These are phyloP conservation scores for Gossypioides kirkii DNA, from an alignment of 345 rosid genomes.

Conservation along the genomic window DNA sequence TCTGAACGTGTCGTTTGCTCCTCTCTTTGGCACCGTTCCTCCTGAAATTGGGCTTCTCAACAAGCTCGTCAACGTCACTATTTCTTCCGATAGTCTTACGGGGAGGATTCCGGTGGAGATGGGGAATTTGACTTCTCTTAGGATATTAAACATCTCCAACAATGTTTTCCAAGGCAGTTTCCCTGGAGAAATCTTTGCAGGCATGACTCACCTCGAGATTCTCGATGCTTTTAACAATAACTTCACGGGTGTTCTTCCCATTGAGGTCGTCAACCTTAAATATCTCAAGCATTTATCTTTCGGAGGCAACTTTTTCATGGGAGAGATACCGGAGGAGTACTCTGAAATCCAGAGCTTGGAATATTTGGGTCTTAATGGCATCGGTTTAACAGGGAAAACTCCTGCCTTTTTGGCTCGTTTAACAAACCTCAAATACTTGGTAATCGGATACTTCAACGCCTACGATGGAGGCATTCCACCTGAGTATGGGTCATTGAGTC, in stretches of 20 bases:
- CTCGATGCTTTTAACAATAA: constrained; percentile 67
- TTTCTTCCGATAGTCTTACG: constrained; percentile 42
- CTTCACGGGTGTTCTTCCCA: constrained; percentile 57
- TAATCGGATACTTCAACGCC: constrained; percentile 52
- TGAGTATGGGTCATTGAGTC: constrained; percentile 55
- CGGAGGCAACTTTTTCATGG: constrained; percentile 75
- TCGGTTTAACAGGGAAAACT: constrained; percentile 40
- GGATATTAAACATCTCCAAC: constrained; percentile 57
- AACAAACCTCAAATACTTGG: constrained; percentile 48
- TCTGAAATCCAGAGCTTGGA: constrained; percentile 64
- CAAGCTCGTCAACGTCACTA: constrained; percentile 62
- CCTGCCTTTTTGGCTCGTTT: constrained; percentile 59
- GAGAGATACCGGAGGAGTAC: constrained; percentile 66
- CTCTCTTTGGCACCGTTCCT: constrained; percentile 51
- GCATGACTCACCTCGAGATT: constrained; percentile 51
- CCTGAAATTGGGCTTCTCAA: constrained; percentile 59
- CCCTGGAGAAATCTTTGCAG: constrained; percentile 44
- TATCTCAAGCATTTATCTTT: constrained; percentile 50
- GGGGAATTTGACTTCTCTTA: constrained; percentile 47
- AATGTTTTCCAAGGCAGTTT: constrained; percentile 49
- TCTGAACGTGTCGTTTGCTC: constrained; percentile 44
- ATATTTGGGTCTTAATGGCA: constrained; percentile 64
- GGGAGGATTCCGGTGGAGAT: constrained; percentile 53
- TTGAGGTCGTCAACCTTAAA: constrained; percentile 39
- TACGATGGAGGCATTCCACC: constrained; percentile 66